Conservation (phyloP, 73 alveolate species). For the Effrenium voratum region DNA sequence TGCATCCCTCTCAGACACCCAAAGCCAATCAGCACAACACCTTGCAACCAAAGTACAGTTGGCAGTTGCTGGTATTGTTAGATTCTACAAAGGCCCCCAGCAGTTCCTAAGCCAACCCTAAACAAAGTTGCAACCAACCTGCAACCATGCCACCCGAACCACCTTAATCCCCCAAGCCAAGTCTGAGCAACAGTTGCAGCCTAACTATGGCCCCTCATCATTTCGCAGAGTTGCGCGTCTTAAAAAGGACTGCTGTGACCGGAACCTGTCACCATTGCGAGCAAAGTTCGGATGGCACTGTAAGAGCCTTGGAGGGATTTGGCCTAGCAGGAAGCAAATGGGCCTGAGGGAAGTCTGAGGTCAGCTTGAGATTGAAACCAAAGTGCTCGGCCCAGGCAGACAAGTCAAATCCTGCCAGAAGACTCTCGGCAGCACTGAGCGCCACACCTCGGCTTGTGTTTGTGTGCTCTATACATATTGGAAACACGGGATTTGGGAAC, state of each 20-base stretch:
- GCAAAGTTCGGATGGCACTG: neutral
- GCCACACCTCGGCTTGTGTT: neutral
- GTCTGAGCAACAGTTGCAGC: no score
- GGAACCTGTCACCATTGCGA: neutral
- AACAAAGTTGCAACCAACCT: no score
- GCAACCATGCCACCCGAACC: no score
- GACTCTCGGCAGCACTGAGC: neutral
- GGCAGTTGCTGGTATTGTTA: no score
- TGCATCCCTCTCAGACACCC: neutral
- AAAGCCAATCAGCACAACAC: neutral
- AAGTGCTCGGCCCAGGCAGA: constrained; percentile 34
- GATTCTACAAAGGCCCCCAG: no score
- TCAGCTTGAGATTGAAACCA: neutral
- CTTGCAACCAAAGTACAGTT: no score
- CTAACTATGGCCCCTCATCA: neutral
- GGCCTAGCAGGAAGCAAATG: no score
- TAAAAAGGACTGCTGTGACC: neutral
- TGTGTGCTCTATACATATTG: neutral
- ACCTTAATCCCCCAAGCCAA: no score
- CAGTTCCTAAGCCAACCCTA: no score
- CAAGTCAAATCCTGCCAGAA: constrained; percentile 89
- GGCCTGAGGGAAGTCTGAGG: neutral
- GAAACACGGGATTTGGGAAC: neutral
- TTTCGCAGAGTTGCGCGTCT: neutral
- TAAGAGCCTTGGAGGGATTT: no score